These are phyloP conservation scores for Priceomyces melissophilus DNA, from an alignment of 805 yeast species.

Conservation along the genomic window DNA sequence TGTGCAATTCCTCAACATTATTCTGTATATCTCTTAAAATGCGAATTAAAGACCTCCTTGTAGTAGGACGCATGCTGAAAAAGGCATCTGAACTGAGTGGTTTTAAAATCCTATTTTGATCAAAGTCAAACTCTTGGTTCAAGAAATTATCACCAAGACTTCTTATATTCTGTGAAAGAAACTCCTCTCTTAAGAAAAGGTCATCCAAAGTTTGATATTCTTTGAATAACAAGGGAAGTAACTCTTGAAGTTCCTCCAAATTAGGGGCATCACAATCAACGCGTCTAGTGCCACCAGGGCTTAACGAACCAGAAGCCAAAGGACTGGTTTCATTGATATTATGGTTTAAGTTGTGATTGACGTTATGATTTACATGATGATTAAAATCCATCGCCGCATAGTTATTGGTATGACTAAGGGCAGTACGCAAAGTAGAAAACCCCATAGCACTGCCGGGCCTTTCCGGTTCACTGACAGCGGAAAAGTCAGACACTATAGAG, in stretches of 20 bases:
- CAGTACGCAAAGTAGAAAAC: not conserved
- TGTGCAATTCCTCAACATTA: constrained; percentile 3
- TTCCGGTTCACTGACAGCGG: constrained; percentile 1
- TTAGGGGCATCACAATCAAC: constrained; percentile 4
- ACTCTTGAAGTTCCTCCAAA: constrained; percentile 4
- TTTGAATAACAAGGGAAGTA: constrained; percentile 6
- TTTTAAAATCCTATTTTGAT: constrained; percentile 2
- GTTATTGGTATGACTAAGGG: not conserved
- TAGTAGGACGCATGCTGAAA: not conserved
- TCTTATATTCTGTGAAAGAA: constrained; percentile 6
- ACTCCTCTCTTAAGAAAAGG: constrained; percentile 7
- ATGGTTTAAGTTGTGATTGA: too few species aligned
- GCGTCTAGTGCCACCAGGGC: not conserved
- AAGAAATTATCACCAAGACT: constrained; percentile 5
- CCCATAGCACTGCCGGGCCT: not conserved
- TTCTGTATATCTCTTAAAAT: constrained; percentile 5
- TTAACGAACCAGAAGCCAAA: not conserved
- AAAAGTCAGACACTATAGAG: constrained; percentile 4
- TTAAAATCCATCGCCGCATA: not conserved
- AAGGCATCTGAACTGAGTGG: constrained; percentile 4
- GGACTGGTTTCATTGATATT: not conserved
- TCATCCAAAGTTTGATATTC: constrained; percentile 4
- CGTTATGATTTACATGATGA: too few species aligned
- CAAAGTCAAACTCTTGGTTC: constrained; percentile 4
- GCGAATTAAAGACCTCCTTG: constrained; percentile 3